A percentile compares a stretch with the other conserved stretches of the same genome.
These are phyloP conservation scores for Gossypium raimondii DNA, from an alignment of 345 rosid species.

Conservation along the genomic window DNA sequence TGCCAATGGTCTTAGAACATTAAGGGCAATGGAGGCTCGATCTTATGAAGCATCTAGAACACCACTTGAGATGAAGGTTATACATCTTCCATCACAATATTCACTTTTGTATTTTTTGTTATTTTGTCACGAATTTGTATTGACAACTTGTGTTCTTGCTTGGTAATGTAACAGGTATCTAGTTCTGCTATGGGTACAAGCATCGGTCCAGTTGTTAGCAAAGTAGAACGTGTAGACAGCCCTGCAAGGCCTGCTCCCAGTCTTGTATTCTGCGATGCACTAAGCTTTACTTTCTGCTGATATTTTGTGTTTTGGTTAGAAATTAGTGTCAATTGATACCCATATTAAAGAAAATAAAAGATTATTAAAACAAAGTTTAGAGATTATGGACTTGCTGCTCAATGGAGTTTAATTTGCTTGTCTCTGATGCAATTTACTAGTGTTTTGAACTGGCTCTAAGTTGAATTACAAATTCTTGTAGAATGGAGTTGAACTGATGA, in stretches of 20 bases:
- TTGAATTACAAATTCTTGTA: slow-evolving; percentile 1
- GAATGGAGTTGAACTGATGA: slow-evolving; percentile 26
- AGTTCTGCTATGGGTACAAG: slow-evolving; percentile 34
- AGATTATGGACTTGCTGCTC: no score
- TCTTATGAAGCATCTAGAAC: slow-evolving; percentile 47
- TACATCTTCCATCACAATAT: background rate
- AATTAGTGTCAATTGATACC: background rate
- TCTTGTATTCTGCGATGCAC: slow-evolving; percentile 29
- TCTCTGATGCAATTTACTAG: background rate
- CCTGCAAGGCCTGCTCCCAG: slow-evolving; percentile 40
- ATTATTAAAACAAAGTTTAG: background rate
- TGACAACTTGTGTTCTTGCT: slow-evolving; percentile 2
- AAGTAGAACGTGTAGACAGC: slow-evolving; percentile 44
- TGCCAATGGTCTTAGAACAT: slow-evolving; percentile 44
- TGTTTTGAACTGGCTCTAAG: slow-evolving; percentile 13
- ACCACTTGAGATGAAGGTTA: slow-evolving; percentile 28
- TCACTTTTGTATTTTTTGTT: slow-evolving; percentile 4
- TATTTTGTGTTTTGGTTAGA: slow-evolving; percentile 4
- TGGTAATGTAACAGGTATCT: slow-evolving; percentile 34
- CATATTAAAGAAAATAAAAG: background rate
- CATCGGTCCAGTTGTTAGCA: slow-evolving; percentile 40
- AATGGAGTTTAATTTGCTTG: background rate
- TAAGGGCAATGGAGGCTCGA: slow-evolving; percentile 44
- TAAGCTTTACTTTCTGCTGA: slow-evolving; percentile 3
- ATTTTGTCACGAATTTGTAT: background rate